phyloP scores from a whole-genome alignment of 495 filamentous ascomycete genomes.

The Aspergillus leporis region DNA sequence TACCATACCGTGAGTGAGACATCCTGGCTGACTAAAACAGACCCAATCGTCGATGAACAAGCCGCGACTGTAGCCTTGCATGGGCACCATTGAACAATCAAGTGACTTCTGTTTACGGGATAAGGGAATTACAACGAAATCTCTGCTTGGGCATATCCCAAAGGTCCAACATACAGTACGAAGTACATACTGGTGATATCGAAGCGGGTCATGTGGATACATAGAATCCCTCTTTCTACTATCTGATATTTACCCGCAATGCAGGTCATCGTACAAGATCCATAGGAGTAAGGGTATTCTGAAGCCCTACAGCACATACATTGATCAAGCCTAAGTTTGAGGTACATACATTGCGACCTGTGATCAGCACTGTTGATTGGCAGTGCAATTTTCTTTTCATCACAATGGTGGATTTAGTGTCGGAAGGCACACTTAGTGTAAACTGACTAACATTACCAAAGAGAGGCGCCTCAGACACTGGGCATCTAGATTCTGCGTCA shows the following conservation, averaged over 20 bases:
- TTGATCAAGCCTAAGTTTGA: background rate
- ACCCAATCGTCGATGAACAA: background rate
- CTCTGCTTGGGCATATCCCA: background rate
- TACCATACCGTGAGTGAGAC: slow-evolving; percentile 12
- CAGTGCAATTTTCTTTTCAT: slow-evolving; percentile 14
- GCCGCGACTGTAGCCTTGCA: slow-evolving; percentile 2
- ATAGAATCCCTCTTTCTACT: background rate
- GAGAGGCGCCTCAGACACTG: background rate
- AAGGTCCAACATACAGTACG: background rate
- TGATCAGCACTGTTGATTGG: slow-evolving; percentile 11
- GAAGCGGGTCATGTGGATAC: background rate
- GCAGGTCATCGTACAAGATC: background rate
- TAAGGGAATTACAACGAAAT: background rate
- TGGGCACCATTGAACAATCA: background rate
- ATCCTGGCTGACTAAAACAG: slow-evolving; percentile 6
- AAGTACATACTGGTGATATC: background rate
- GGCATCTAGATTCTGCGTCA: background rate
- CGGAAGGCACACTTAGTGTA: background rate
- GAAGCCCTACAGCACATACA: background rate
- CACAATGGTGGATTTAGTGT: background rate
- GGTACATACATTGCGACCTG: background rate
- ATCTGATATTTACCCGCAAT: background rate
- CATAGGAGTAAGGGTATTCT: background rate
- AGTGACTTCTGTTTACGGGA: background rate
- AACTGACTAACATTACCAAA: background rate